Base-by-base conservation (phyloP, 192 early-diverging fungal species). In the Irineochytrium annulatum region DNA sequence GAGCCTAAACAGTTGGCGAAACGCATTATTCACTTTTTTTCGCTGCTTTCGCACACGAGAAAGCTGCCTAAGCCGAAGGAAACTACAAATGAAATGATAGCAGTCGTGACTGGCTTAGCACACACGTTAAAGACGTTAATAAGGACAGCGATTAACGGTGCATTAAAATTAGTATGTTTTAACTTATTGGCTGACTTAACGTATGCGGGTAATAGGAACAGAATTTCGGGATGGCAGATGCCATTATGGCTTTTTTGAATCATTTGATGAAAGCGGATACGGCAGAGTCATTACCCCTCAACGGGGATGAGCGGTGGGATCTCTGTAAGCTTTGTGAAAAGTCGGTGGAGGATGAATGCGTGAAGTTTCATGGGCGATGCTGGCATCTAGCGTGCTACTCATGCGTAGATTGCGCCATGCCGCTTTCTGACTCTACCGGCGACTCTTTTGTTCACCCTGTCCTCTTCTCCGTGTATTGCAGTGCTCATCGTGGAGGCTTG, bases 1-100 rank as follows among this genome's bases (percentile, higher is more conserved):
- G 95, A 97, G 73, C 93, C 96, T 11, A 97, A 93, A 79, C 85
- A 95, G 77, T 79, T 99, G 51, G 92, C 91, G 63, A 95, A 94
- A 70, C 90, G 89, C 68, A 92, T 95, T 57, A 88, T 95, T 52
- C 88, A 87, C 62, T 97, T 97, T 68, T 97, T 99, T 72, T 89
- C 93, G 3, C 60, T 95, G 22, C 76, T 99, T 32, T 88, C 87
- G 2, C 82, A 89, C 62, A 85, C 87, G 60, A 73, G 55, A 65
- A 70, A 59, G 63, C 59, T 53, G 62, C 63, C 46, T 72, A 86
- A 58, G 69, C 70, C 55, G 77, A 64, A 71, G 30, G 54, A 65
- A 30, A 67, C 64, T 37, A 92, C 91, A 3, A 81, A 93, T 59
- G 93, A 95, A 69, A 72, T 97, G 67, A 82, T 98, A 60, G 85